Conservation (phyloP, 345 rosid genomes). For the Lepidium aucheri region DNA sequence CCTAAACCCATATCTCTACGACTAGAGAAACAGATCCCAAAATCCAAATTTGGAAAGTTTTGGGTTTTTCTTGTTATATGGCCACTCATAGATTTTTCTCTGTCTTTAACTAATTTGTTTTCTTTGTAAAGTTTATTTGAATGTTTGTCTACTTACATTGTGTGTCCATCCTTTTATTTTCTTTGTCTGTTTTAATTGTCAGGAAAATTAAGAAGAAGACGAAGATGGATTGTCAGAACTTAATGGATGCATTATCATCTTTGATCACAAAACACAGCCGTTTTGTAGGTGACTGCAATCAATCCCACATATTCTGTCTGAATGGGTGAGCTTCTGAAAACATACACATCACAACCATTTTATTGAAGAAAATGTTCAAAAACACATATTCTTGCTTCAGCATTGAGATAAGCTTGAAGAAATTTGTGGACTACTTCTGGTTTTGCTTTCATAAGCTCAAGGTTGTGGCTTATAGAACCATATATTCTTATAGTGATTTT, state of each 20-base stretch:
- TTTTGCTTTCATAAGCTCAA: constrained; percentile 82
- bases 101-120: not conserved
- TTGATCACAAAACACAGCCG: constrained; percentile 73
- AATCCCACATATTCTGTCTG: constrained; percentile 62
- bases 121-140: not conserved
- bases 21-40: not conserved
- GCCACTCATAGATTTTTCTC: not conserved
- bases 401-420: constrained; percentile 69
- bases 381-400: constrained; percentile 34
- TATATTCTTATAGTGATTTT: not conserved
- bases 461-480: constrained; percentile 31
- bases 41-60: not conserved
- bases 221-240: constrained; percentile 41
- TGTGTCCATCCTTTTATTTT: not conserved
- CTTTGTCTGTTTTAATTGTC: not conserved
- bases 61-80: constrained; percentile 5
- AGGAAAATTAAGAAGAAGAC: not conserved
- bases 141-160: not conserved
- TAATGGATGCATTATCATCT: constrained; percentile 79
- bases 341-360: not conserved
- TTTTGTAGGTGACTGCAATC: constrained; percentile 41
- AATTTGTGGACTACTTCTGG: constrained; percentile 90
- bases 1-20: not conserved
- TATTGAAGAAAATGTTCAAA: not conserved
- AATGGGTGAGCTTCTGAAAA: constrained; percentile 55